Base-by-base conservation (phyloP, 148 eudicot genomes). In the Silene uniflora region DNA sequence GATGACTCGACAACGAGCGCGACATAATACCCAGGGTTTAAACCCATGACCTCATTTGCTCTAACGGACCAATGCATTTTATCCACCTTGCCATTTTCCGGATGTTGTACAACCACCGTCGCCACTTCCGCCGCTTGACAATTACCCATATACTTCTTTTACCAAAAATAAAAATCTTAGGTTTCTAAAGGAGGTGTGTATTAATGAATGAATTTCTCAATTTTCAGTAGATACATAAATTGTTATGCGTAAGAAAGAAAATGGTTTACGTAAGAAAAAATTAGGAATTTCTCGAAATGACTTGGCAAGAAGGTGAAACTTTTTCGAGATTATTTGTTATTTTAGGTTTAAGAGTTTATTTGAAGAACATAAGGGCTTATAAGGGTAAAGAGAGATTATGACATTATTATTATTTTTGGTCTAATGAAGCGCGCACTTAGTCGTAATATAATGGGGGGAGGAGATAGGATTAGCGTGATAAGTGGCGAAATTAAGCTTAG, bases 121-220 rank as follows among this genome's bases (percentile, higher is more conserved):
- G 90, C 90, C 39, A 85, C 88, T 76, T 89, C 93, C 7, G 90
- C 89, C 67, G 96, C 90, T 32, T 92, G 96, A 70, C 96, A 90
- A 75, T 92, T 92, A 76, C 98, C 98, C 98, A 89, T 92, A 2
- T 54, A 19, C 6, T 32, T 16, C 23, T 8, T 7, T 66, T 2
- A 32, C 18, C 1, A 1, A 3, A 16, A 29, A 62, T 46, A 9
- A 49, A 29, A 5, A 17, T 2, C 11, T 29, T 32, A 21, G 13
- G 47, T 4, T 61, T 17, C n/a, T 18, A 44, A 44, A 42, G 39
- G 39, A 16, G 70, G n/a, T n/a, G n/a, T n/a, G n/a, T n/a, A n/a
- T 27, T 29, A 68, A 44, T 7, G 29, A 42, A 46, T 10, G 0
- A 22, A 25, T 61, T 61, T 39, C 56, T 61, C 11, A 19, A 3